Base-by-base conservation (phyloP, 2,329 filamentous ascomycete species). In the Diaporthe sp. region DNA sequence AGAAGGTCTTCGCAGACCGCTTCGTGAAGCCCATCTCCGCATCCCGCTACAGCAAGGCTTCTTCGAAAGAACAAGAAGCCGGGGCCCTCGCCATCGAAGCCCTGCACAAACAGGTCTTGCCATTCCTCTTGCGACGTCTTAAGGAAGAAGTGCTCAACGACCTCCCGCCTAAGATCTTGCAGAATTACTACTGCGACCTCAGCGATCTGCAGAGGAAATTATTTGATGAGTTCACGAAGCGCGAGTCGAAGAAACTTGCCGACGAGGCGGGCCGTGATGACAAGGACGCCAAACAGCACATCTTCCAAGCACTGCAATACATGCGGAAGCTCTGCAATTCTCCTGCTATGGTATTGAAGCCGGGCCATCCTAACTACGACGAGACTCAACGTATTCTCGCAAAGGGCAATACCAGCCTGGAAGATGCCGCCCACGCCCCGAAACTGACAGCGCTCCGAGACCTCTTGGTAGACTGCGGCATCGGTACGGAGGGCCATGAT, bases 301-400 rank as follows among this genome's bases (percentile, higher is more conserved):
- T 99, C 79, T 99, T 99, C 93, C 96, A 98, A 84, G 97, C 97
- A 5, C 86, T 99, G 60, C 97, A 99, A 83, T 99, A 99, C 85
- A 99, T 99, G 97, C 95, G 97, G 77, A 98, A 98, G 86, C 91
- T 99, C 8, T 99, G 97, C 90, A 99, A 99, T 83, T 98, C 97
- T 4, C 97, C 97, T 0, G 95, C 97, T 0, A 89, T 99, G 78
- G 97, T 99, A 13, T 95, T 99, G 89, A 98, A 98, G 82, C 95
- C 97, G 71, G 95, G 92, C 25, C 96, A 98, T 85, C 95, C 94
- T 82, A 91, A 97, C 78, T 99, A 98, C 83, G 94, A 95, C 22
- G 93, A 96, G 25, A 96, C 96, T 5, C 95, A 98, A 83, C 91
- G 91, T 70, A 92, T 95, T 79, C 90, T 99, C 28, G 90, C 92